phyloP scores from a whole-genome alignment of 768 basidiomycete species.

The Kwoniella sp. region DNA sequence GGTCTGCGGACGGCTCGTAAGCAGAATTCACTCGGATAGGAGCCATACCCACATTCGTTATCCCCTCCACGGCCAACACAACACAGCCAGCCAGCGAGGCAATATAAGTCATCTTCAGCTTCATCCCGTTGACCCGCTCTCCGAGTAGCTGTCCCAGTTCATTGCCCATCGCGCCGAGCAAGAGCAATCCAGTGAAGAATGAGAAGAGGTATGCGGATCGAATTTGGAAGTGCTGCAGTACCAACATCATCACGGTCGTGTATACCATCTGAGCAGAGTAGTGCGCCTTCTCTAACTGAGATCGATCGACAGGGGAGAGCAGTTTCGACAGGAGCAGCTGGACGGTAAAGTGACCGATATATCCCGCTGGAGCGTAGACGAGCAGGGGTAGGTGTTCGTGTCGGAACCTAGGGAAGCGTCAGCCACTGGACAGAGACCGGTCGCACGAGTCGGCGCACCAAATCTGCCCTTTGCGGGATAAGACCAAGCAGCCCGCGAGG shows the following conservation, averaged over 20 bases:
- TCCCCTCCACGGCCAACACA: conserved; percentile 53
- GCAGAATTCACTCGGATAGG: background rate
- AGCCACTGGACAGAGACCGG: background rate
- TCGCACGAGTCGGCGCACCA: conserved; percentile 53
- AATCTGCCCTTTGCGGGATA: conserved; percentile 67
- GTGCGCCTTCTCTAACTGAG: conserved; percentile 59
- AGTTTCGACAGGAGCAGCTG: conserved; percentile 53
- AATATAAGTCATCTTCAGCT: conserved; percentile 13
- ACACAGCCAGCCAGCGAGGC: conserved; percentile 42
- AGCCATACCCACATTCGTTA: conserved; percentile 36
- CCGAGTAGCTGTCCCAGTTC: conserved; percentile 35
- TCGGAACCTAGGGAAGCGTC: conserved; percentile 56
- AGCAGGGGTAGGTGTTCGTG: conserved; percentile 62
- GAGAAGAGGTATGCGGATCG: conserved; percentile 76
- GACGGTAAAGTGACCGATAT: conserved; percentile 65
- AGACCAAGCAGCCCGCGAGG: conserved; percentile 66
- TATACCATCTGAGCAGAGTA: conserved; percentile 61
- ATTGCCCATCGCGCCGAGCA: conserved; percentile 60
- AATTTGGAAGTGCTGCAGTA: conserved; percentile 61
- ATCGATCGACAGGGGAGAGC: conserved; percentile 55
- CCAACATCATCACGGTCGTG: conserved; percentile 58
- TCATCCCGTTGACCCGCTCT: conserved; percentile 15
- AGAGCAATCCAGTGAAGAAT: conserved; percentile 56
- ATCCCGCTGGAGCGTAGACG: conserved; percentile 70
- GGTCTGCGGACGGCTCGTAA: conserved; percentile 49